Conservation (phyloP, 2,329 filamentous ascomycete species). For the Sporothrix protearum region DNA sequence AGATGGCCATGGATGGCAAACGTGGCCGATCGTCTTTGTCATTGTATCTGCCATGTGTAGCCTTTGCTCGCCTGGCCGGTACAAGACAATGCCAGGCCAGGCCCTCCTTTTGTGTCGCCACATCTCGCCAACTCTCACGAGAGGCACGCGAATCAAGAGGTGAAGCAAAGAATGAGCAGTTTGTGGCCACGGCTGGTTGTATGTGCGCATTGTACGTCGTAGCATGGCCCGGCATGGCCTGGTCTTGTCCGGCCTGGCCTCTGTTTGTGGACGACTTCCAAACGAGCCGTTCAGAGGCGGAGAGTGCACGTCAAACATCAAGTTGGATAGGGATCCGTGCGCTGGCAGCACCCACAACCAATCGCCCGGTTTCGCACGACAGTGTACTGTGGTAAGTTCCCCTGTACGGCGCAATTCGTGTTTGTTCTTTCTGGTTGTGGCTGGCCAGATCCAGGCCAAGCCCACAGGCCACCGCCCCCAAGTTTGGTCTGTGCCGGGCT, state of each 20-base stretch:
- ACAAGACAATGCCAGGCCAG: neutral
- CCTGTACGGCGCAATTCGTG: neutral
- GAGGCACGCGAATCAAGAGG: neutral
- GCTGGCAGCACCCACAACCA: constrained; percentile 11
- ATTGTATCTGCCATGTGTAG: neutral
- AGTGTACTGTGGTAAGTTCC: neutral
- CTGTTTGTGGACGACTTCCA: neutral
- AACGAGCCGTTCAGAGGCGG: neutral
- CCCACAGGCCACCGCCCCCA: neutral
- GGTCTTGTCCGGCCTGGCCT: neutral
- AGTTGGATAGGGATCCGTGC: constrained; percentile 5
- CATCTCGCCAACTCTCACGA: neutral
- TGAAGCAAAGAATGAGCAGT: neutral
- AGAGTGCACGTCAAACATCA: neutral
- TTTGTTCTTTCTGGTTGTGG: neutral
- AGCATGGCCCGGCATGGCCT: neutral
- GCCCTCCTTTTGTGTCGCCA: neutral
- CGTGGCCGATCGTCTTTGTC: neutral
- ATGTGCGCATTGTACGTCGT: neutral
- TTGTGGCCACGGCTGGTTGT: neutral
- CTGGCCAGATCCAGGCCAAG: neutral
- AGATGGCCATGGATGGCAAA: neutral
- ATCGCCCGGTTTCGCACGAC: neutral
- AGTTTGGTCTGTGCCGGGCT: constrained; percentile 1
- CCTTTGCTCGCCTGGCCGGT: neutral